Evolutionary conservation across 2,329 filamentous ascomycete species (phyloP), one percentile per base, ranked within the genome.

Genomic region (Penicillium thymicola): DNA sequence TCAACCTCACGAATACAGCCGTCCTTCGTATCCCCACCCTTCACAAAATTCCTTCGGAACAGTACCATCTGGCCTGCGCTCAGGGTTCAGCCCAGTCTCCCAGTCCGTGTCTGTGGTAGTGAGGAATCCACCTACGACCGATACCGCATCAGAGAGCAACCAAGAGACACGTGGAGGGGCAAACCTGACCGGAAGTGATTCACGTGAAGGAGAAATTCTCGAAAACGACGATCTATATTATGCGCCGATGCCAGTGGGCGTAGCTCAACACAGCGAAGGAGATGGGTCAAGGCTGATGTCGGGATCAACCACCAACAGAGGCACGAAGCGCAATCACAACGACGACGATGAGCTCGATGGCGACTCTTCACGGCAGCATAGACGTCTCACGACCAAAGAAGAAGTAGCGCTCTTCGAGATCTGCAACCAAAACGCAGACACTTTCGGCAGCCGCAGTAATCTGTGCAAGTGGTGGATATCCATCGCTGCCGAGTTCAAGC

Each of bases 401-500:
- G 74, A 76, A 59, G 69, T 76, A 5, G 69, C 65, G 0, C 65
- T 76, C 4, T 76, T 76, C 48, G 69, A 75, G 18, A 72, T 76
- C 36, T 76, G 74, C 56, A 76, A 74, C 55, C 67, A 66, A 6
- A 68, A 75, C 45, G 70, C 72, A 1, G 59, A 49, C 14, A 69
- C 67, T 2, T 76, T 76, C 49, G 74, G 74, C 2, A 70, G 70
- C 48, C 72, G 74, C 56, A 76, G 72, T 58, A 74, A 73, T 30
- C 67, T 76, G 5, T 76, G 74, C 57, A 73, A 76, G 50, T 76
- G 74, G 74, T 76, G 74, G 74, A 69, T 67, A 61, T 72, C 62
- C 3, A 65, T 76, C 14, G 72, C 74, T 6, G 62, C 61, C 27
- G 74, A 76, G 50, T 76, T 76, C 54, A 73, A 70, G 6, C 64